These are phyloP conservation scores for Agaricus sinodeliciosus DNA, from an alignment of 768 basidiomycete species.

Conservation along the genomic window DNA sequence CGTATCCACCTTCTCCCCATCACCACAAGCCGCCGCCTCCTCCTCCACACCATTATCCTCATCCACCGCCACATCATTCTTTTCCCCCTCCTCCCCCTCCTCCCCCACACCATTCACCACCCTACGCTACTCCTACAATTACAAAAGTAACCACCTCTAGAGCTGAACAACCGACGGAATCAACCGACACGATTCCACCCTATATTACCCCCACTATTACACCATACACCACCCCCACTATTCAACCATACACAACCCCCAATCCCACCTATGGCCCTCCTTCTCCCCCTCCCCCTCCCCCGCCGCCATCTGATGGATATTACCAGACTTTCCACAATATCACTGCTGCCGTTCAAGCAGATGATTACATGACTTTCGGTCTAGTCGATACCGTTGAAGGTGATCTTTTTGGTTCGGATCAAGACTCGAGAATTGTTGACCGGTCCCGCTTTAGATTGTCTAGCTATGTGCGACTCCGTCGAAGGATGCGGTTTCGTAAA, in stretches of 20 bases:
- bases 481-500: constrained; percentile 35
- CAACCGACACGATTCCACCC: constrained; percentile 4
- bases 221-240: neutral
- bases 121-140: too few species aligned
- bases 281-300: constrained; percentile 12
- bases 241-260: neutral
- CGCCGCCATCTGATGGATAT: constrained; percentile 26
- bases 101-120: too few species aligned
- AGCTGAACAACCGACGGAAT: neutral
- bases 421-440: neutral
- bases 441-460: constrained; percentile 26
- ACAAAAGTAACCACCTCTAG: neutral
- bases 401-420: constrained; percentile 12
- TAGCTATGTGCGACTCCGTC: constrained; percentile 37
- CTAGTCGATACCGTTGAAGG: constrained; percentile 36
- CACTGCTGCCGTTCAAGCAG: constrained; percentile 35
- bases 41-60: constrained; percentile 6
- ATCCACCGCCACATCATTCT: neutral
- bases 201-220: constrained; percentile 10
- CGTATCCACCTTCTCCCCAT: neutral
- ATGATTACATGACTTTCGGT: constrained; percentile 36
- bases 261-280: constrained; percentile 3
- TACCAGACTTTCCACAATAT: constrained; percentile 32
- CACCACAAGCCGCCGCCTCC: constrained; percentile 13
- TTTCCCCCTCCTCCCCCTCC: too few species aligned